These are phyloP conservation scores for Coemansia sp. DNA, from an alignment of 192 early-diverging fungal genomes.

Conservation along the genomic window DNA sequence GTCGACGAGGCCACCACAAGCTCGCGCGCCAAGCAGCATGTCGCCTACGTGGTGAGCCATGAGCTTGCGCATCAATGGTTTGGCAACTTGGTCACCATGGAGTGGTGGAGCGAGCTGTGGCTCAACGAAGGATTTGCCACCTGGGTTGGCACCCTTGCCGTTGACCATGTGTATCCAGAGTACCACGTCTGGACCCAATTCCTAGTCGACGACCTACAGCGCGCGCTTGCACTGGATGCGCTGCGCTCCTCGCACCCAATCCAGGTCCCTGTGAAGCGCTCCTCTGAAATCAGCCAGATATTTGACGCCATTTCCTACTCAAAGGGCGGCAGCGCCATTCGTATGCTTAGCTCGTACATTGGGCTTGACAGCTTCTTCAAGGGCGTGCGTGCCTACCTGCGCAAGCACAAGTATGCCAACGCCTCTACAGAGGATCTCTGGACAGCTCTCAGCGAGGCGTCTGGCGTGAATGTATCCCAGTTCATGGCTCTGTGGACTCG, in stretches of 20 bases:
- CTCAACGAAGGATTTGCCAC: constrained; percentile 98
- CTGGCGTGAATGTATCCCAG: constrained; percentile 74
- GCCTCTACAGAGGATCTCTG: constrained; percentile 88
- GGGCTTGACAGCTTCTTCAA: constrained; percentile 69
- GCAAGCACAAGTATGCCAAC: constrained; percentile 82
- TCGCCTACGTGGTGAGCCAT: constrained; percentile 91
- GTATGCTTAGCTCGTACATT: constrained; percentile 83
- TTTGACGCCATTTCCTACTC: constrained; percentile 92
- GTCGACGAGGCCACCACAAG: constrained; percentile 78
- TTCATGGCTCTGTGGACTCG: constrained; percentile 91
- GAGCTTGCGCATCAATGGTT: constrained; percentile 89
- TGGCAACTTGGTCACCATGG: constrained; percentile 95
- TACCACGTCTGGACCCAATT: constrained; percentile 93
- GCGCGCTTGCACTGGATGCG: constrained; percentile 77
- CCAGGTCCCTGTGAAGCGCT: constrained; percentile 80
- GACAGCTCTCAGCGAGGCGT: constrained; percentile 74
- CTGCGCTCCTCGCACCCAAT: constrained; percentile 90
- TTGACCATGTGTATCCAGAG: constrained; percentile 88
- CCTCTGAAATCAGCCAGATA: constrained; percentile 89
- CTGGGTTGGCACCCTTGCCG: constrained; percentile 88
- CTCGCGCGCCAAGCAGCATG: constrained; percentile 73
- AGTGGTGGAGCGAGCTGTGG: constrained; percentile 96
- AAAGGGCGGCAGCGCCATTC: constrained; percentile 92
- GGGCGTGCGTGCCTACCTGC: constrained; percentile 74
- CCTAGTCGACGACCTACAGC: constrained; percentile 73